Evolutionary conservation across 2,329 filamentous ascomycete genomes (phyloP), one percentile per base, ranked within the genome.

Genomic region (Calonectria pseudoreteaudii): DNA sequence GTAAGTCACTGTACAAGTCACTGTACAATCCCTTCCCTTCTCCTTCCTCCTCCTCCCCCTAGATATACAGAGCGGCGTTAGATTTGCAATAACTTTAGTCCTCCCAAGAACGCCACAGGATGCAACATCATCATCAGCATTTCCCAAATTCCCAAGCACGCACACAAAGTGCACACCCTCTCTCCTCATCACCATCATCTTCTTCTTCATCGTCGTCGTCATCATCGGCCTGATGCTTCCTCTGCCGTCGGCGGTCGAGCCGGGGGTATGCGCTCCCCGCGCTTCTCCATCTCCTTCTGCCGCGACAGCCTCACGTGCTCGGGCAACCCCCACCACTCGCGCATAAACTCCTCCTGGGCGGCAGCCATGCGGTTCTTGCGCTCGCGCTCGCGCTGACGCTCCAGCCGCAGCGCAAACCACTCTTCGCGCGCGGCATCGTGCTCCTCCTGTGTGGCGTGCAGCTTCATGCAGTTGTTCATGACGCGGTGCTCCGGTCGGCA

Each of bases 391-490:
- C 87, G 87, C 79, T 92, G 90, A 70, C 96, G 89, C 86, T 95
- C 91, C 79, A 94, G 88, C 66, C 94, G 90, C 76, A 91, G 89
- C 66, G 92, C 91, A 84, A 98, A 98, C 97, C 97, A 99, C 83
- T 98, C 95, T 84, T 95, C 94, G 67, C 97, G 89, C 76, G 97
- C 97, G 30, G 92, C 92, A 86, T 99, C 97, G 85, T 97, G 91
- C 83, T 97, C 95, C 69, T 90, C 92, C 76, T 93, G 94, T 76
- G 94, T 97, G 70, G 96, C 96, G 86, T 97, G 94, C 70, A 89
- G 85, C 79, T 96, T 89, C 95, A 99, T 98, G 87, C 97, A 99
- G 75, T 88, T 89, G 86, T 99, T 99, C 97, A 99, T 99, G 44
- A 90, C 89, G 75, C 93, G 92, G 81, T 95, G 94, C 82, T 96